Base-by-base conservation (phyloP, 192 early-diverging fungal genomes). In the Allomyces javanicus region DNA sequence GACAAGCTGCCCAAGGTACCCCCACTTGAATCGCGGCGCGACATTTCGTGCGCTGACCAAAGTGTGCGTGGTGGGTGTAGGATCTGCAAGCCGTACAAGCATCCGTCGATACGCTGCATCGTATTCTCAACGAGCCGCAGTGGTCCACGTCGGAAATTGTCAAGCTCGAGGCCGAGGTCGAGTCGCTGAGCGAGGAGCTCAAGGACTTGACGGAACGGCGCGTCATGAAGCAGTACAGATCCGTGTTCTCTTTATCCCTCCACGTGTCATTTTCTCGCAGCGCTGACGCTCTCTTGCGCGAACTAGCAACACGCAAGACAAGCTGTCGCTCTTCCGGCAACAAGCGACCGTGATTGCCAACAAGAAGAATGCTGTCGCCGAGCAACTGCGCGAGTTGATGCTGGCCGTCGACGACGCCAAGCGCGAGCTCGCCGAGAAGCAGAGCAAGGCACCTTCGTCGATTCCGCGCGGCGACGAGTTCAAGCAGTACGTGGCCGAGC, bases 301-400 rank as follows among this genome's bases (percentile, higher is more conserved):
- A 40, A 40, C 1, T n/a, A 58, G 50, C 50, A 58, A 58, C 21
- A 21, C 50, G 50, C 50, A 58, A 63, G 82, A 78, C 66, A 84
- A 84, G 67, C 72, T 84, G 69, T 75, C 78, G 3, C 73, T 84
- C 44, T 84, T 84, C 65, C 66, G 79, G 43, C 82, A 84, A 65
- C 82, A 84, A 69, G 80, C 80, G 12, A 72, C 76, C 58, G 82
- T 84, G 45, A 83, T 84, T 44, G 61, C 74, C 5, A 70, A 77
- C n/a, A 84, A 84, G 63, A 84, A 84, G 65, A 80, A 81, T 68
- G 79, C 77, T 19, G 75, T 78, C 1, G 73, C 78, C 9, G 71
- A 73, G 64, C 63, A 65, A 58, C 69, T 82, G 50, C 50, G 17
- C 17, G 12, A 58, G 21, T 3, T 21, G 17, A 58, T 58, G 50